Base-by-base conservation (phyloP, 2,329 filamentous ascomycete genomes). In the Cyphellophora europaea region DNA sequence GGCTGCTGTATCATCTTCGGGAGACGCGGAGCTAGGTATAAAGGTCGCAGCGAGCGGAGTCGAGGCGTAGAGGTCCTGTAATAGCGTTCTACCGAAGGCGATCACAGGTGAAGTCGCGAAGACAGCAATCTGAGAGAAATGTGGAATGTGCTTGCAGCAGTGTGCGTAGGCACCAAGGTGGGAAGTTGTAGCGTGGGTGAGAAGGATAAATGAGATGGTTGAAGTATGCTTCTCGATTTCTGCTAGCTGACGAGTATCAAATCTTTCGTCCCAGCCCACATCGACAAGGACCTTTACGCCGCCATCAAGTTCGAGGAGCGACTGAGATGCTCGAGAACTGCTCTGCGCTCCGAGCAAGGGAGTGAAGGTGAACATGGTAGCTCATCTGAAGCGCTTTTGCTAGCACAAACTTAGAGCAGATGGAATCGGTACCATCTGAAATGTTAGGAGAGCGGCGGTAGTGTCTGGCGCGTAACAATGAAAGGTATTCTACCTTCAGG, bases 81-180 rank as follows among this genome's bases (percentile, higher is more conserved):
- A 69, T 16, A 96, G 71, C 1, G 87, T 93, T 27, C 89, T 82
- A 13, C 91, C 91, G 30, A 98, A 78, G 27, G 91, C 83, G 52
- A 95, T 88, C 49, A 98, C 87, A 6, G 91, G 91, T 25, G 79
- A 79, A 4, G 91, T 98, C 37, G 91, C 91, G 62, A 95, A 98
- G 39, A 94, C 79, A 27, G 91, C 91, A 42, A 98, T 87, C 53
- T 87, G 80, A 6, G 80, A 82, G 62, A 98, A 98, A 30, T 85
- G 71, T 30, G 91, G 87, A 44, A 96, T 82, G 58, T 95, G 81
- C 61, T 94, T 94, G 77, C 91, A 96, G 66, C 88, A 95, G 59
- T 96, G 88, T 28, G 85, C 88, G 57, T 85, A 95, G 40, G 91
- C 91, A 48, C 85, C 89, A 37, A 98, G 74, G 63, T 98, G 91